A percentile compares a stretch with the other conserved stretches of the same genome.
These are phyloP conservation scores for Colletotrichum spinosum DNA, from an alignment of 2,329 filamentous ascomycete genomes.

Conservation along the genomic window DNA sequence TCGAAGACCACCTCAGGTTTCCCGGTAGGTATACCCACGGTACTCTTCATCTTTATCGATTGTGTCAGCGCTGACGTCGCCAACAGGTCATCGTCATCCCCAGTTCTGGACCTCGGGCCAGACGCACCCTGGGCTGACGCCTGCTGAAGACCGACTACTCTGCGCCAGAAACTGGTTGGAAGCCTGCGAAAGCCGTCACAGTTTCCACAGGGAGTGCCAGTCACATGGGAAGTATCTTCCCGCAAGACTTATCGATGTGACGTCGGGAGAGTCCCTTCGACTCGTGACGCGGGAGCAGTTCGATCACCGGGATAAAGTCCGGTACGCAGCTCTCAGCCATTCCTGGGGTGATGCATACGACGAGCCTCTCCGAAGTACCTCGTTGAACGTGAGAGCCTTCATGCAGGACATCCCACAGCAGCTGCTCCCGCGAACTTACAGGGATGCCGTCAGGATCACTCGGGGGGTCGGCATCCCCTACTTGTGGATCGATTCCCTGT, in stretches of 20 bases:
- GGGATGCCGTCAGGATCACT: not conserved
- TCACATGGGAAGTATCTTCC: not conserved
- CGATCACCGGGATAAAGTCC: no score
- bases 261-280: not conserved
- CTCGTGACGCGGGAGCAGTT: not conserved
- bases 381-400: not conserved
- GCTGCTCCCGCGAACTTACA: conserved; percentile 3
- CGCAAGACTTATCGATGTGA: not conserved
- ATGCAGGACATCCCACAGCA: not conserved
- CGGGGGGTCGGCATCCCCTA: not conserved
- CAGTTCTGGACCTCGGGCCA: conserved; percentile 8
- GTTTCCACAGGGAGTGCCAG: not conserved
- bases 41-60: no score
- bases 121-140: not conserved
- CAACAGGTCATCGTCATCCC: conserved; percentile 1
- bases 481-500: conserved; percentile 18
- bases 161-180: conserved; percentile 5
- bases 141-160: not conserved
- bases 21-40: no score
- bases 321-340: conserved; percentile 11
- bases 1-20: no score
- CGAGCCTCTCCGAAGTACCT: not conserved
- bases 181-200: not conserved
- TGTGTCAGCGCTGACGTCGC: not conserved
- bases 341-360: not conserved